These are phyloP conservation scores for Chamaenerion angustifolium DNA, from an alignment of 345 rosid species.

Conservation along the genomic window DNA sequence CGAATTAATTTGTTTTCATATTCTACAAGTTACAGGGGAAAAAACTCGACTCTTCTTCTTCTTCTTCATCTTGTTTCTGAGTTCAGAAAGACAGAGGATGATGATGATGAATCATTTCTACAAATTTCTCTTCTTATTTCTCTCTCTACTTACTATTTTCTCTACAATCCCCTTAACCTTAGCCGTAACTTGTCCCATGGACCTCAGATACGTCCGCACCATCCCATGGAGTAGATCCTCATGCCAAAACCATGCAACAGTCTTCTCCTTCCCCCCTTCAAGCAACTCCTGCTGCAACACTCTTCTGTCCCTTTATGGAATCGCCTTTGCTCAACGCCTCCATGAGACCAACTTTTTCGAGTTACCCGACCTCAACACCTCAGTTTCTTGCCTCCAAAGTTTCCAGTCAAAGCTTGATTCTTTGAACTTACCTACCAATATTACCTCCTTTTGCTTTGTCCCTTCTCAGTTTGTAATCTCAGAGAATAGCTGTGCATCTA, in stretches of 20 bases:
- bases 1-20: too few relatives aligned
- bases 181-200: constrained; percentile 38
- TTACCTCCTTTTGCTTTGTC: constrained; percentile 40
- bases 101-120: too few relatives aligned
- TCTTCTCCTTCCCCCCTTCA: not conserved
- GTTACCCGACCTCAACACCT: constrained; percentile 40
- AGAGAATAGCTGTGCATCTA: constrained; percentile 37
- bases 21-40: too few relatives aligned
- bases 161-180: not conserved
- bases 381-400: constrained; percentile 47
- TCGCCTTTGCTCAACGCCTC: constrained; percentile 45
- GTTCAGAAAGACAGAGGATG: too few relatives aligned
- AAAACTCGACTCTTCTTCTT: too few relatives aligned
- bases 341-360: constrained; percentile 39
- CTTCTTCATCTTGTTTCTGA: too few relatives aligned
- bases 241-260: constrained; percentile 17
- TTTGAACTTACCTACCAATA: constrained; percentile 29
- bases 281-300: constrained; percentile 31
- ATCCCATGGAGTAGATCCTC: constrained; percentile 57
- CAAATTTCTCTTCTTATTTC: not conserved
- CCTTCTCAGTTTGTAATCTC: constrained; percentile 37
- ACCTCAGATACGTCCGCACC: constrained; percentile 38
- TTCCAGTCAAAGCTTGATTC: constrained; percentile 38
- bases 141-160: not conserved
- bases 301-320: constrained; percentile 44